A percentile compares a stretch with the other conserved stretches of the same genome.
These are phyloP conservation scores for Suillus occidentalis DNA, from an alignment of 768 basidiomycete genomes.

Conservation along the genomic window DNA sequence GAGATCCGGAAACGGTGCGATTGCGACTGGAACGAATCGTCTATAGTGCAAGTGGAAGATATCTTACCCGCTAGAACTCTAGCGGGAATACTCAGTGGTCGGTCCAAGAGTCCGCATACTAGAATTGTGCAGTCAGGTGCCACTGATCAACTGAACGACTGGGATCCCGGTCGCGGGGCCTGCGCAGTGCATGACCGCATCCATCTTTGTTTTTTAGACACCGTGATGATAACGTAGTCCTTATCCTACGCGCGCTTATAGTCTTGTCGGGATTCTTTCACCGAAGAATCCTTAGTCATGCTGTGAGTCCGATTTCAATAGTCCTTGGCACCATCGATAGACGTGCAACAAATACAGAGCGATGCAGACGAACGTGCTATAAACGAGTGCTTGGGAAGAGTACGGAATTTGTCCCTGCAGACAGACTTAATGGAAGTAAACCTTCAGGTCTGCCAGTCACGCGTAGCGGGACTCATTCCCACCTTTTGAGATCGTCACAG, in stretches of 20 bases:
- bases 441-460: not conserved
- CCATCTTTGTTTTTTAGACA: no score
- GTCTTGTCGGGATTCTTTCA: not conserved
- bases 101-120: not conserved
- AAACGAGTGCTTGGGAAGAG: not conserved
- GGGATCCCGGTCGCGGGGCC: not conserved
- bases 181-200: not conserved
- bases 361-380: not conserved
- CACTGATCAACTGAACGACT: not conserved
- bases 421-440: not conserved
- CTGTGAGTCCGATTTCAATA: not conserved
- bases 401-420: not conserved
- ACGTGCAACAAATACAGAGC: not conserved
- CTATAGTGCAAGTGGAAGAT: no score
- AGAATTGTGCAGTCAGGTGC: not conserved
- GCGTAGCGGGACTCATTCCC: not conserved
- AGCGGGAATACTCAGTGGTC: not conserved
- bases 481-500: not conserved
- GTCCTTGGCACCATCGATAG: not conserved
- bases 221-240: not conserved
- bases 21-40: not conserved
- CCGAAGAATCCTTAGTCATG: not conserved
- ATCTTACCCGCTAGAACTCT: not conserved
- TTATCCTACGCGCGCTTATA: not conserved
- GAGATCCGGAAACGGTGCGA: not conserved